phyloP scores from a whole-genome alignment of 495 filamentous ascomycete genomes.

The Penicillium ucsense region DNA sequence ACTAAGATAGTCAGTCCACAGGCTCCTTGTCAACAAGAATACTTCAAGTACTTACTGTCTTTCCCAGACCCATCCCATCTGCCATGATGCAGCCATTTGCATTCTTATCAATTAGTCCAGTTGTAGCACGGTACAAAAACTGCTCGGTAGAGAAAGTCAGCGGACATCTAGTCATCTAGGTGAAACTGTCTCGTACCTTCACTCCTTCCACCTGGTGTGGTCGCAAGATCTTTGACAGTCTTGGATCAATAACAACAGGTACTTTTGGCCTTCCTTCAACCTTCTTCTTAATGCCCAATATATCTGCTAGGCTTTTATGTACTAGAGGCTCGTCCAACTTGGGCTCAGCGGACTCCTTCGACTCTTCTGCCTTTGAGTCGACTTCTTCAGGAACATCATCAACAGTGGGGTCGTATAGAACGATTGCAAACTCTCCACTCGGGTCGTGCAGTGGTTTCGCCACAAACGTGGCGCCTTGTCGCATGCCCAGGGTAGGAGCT shows the following conservation, averaged over 20 bases:
- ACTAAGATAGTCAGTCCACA: slow-evolving; percentile 34
- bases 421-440: slow-evolving; percentile 91
- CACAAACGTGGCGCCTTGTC: slow-evolving; percentile 74
- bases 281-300: slow-evolving; percentile 87
- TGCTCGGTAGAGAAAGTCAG: slow-evolving; percentile 6
- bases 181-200: slow-evolving; percentile 40
- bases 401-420: slow-evolving; percentile 89
- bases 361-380: slow-evolving; percentile 42
- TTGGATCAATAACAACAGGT: slow-evolving; percentile 94
- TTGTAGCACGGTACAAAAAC: slow-evolving; percentile 91
- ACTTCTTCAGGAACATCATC: slow-evolving; percentile 65
- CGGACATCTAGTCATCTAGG: too few relatives aligned
- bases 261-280: slow-evolving; percentile 74
- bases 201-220: slow-evolving; percentile 98
- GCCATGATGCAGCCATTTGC: slow-evolving; percentile 99
- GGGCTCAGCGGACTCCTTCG: slow-evolving; percentile 38
- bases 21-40: not conserved
- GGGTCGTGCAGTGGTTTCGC: slow-evolving; percentile 92
- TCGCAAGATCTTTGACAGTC: slow-evolving; percentile 78
- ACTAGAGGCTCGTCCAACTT: slow-evolving; percentile 73
- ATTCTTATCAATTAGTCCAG: slow-evolving; percentile 84
- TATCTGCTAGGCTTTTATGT: slow-evolving; percentile 92
- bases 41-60: slow-evolving; percentile 53
- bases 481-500: slow-evolving; percentile 77
- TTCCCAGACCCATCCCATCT: slow-evolving; percentile 97